These are phyloP conservation scores for Prunus mongolica DNA, from an alignment of 306 rosid species.

Conservation along the genomic window DNA sequence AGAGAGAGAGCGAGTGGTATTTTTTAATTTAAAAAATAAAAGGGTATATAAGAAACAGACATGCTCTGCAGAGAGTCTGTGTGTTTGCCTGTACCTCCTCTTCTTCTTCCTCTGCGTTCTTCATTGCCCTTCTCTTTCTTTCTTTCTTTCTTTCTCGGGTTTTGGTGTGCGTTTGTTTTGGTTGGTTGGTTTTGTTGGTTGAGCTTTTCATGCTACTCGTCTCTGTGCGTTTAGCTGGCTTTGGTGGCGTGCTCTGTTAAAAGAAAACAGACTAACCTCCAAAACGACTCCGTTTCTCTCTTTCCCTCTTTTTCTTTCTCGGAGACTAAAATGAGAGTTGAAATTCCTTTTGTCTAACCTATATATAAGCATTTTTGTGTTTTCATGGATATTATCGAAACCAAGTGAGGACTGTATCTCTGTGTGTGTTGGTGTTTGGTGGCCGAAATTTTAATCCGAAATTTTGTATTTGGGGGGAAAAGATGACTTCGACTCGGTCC, in stretches of 20 bases:
- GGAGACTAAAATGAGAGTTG: background rate
- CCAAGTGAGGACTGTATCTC: too few species aligned
- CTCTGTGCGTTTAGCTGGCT: constrained; percentile 12
- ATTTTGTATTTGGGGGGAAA: background rate
- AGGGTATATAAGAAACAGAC: constrained; percentile 25
- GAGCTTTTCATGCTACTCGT: background rate
- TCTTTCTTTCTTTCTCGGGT: background rate
- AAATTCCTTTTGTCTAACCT: background rate
- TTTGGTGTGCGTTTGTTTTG: background rate
- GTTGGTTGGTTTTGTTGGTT: constrained; percentile 19
- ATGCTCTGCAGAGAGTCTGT: constrained; percentile 32
- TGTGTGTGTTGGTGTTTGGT: background rate
- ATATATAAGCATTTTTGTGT: background rate
- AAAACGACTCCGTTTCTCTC: background rate
- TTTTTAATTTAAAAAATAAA: background rate
- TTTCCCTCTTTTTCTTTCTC: background rate
- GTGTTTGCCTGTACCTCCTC: constrained; percentile 30
- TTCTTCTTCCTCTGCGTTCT: constrained; percentile 19
- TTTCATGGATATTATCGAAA: too few species aligned
- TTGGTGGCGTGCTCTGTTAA: constrained; percentile 25
- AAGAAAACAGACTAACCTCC: background rate
- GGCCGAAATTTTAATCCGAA: background rate
- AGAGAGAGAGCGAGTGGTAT: background rate
- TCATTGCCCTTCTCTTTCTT: constrained; percentile 18
- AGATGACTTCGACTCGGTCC: constrained; percentile 45